phyloP scores from a whole-genome alignment of 2,329 filamentous ascomycete genomes.

The Monosporascus ibericus region DNA sequence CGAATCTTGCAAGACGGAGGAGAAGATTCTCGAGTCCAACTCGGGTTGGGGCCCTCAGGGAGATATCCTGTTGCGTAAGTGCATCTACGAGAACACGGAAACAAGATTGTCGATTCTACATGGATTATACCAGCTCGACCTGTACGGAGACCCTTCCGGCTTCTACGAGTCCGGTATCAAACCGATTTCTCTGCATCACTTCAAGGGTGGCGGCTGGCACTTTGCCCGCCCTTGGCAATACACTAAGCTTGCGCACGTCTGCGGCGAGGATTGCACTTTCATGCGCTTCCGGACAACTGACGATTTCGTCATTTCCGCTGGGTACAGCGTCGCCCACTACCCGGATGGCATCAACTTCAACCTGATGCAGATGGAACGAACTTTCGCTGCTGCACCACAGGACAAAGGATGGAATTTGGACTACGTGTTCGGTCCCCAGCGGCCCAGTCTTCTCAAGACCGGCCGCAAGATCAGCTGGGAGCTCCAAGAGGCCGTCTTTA shows the following conservation, averaged over 20 bases:
- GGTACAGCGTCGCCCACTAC: slow-evolving; percentile 55
- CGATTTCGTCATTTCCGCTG: slow-evolving; percentile 50
- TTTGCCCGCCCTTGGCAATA: slow-evolving; percentile 47
- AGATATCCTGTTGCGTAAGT: slow-evolving; percentile 56
- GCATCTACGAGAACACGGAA: slow-evolving; percentile 57
- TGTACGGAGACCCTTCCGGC: slow-evolving; percentile 54
- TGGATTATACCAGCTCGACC: slow-evolving; percentile 56
- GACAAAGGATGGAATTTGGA: slow-evolving; percentile 46
- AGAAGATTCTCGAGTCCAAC: slow-evolving; percentile 49
- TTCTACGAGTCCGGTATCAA: slow-evolving; percentile 59
- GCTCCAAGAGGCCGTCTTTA: slow-evolving; percentile 41
- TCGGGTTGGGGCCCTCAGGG: slow-evolving; percentile 55
- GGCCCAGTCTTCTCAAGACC: slow-evolving; percentile 39
- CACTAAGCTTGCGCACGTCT: slow-evolving; percentile 51
- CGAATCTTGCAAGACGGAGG: slow-evolving; percentile 37
- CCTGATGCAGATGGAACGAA: slow-evolving; percentile 44
- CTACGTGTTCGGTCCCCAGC: slow-evolving; percentile 44
- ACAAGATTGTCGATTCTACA: slow-evolving; percentile 51
- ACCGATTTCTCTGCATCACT: slow-evolving; percentile 58
- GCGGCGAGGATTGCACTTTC: slow-evolving; percentile 55
- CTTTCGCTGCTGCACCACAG: slow-evolving; percentile 42
- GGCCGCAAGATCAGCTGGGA: slow-evolving; percentile 50
- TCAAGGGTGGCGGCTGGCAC: slow-evolving; percentile 56
- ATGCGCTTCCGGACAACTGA: slow-evolving; percentile 51
- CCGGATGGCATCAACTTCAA: slow-evolving; percentile 44